Base-by-base conservation (phyloP, 163 green algal species). In the Volvox carteri region DNA sequence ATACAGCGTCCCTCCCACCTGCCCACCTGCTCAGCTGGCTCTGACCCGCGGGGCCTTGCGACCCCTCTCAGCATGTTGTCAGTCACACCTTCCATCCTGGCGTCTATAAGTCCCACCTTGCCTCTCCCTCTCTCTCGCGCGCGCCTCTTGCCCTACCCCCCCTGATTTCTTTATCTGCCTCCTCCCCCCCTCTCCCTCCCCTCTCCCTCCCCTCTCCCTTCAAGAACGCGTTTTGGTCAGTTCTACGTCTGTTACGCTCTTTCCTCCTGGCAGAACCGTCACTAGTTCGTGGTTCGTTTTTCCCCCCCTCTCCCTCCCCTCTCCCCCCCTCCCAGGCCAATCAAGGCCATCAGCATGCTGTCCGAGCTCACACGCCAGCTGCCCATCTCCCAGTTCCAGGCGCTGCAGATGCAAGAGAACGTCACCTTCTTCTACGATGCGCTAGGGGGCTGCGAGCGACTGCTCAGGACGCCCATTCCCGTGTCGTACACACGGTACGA, bases 401-500 rank as follows among this genome's bases (percentile, higher is more conserved):
- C 75, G 81, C 83, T 92, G 46, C 88, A 92, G 60, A 92, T 92
- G 88, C 88, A 92, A 54, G 83, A 92, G 74, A 90, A 92, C 44
- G 81, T 90, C 35, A 90, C 83, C 35, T 87, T 89, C 37, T 90
- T 92, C 60, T 89, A 89, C 52, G 84, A 89, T 41, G 84, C 84
- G 41, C 84, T 89, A 39, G 84, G 84, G 37, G 79, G 88, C 46
- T 89, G 88, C 75, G 88, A 92, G 80, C 54, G 79, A 14, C 77
- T 92, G 80, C 88, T 92, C 73, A 73, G 74, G 46, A 92, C 85
- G 11, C 88, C 88, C 73, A 86, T 92, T 48, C 88, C 88, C 11
- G 35, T 90, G 35, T 89, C 84, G 4, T 89, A 89, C 84, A 89
- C 84, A 23, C 19, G 84, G 84, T 88, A 60, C 50, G 87, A 18